Evolutionary conservation across 169 alveolate genomes (phyloP).

Genomic region (Babesia gibsoni): DNA sequence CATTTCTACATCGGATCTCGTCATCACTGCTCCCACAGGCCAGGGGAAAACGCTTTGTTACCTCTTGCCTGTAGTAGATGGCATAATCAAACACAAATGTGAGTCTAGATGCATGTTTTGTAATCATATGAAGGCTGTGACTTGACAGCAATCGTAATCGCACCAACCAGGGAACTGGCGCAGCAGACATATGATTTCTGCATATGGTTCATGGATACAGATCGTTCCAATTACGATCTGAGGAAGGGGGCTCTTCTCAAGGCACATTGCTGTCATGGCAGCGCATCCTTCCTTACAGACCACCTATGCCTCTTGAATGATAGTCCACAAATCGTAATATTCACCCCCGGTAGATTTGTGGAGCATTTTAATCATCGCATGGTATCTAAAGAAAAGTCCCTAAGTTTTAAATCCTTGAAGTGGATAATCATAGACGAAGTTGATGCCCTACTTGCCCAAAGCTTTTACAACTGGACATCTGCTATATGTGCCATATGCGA

Average conservation of each 20-base stretch:
- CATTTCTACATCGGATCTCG: slow-evolving; percentile 29
- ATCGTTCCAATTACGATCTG: slow-evolving; percentile 17
- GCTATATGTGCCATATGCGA: slow-evolving; percentile 14
- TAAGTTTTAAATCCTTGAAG: slow-evolving; percentile 19
- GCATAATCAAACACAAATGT: slow-evolving; percentile 33
- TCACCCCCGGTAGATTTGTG: slow-evolving; percentile 54
- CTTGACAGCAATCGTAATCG: slow-evolving; percentile 71
- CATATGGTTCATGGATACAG: slow-evolving; percentile 42
- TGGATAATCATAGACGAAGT: slow-evolving; percentile 64
- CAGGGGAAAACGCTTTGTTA: slow-evolving; percentile 65
- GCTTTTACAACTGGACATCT: slow-evolving; percentile 41
- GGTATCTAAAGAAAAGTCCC: not conserved
- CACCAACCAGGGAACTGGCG: slow-evolving; percentile 94
- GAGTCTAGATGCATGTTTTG: not conserved
- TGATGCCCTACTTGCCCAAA: slow-evolving; percentile 37
- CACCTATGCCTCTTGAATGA: slow-evolving; percentile 28
- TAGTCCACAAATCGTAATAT: slow-evolving; percentile 47
- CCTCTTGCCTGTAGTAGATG: slow-evolving; percentile 46
- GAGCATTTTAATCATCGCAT: slow-evolving; percentile 26
- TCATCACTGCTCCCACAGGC: slow-evolving; percentile 63
- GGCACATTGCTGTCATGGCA: slow-evolving; percentile 40
- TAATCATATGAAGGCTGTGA: slow-evolving; percentile 3
- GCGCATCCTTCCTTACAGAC: slow-evolving; percentile 40
- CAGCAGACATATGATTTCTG: slow-evolving; percentile 79
- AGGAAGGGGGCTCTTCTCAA: slow-evolving; percentile 23